A percentile compares a stretch with the other conserved stretches of the same genome.
Conservation (phyloP, 805 yeast species). For the Hanseniaspora vineae region DNA sequence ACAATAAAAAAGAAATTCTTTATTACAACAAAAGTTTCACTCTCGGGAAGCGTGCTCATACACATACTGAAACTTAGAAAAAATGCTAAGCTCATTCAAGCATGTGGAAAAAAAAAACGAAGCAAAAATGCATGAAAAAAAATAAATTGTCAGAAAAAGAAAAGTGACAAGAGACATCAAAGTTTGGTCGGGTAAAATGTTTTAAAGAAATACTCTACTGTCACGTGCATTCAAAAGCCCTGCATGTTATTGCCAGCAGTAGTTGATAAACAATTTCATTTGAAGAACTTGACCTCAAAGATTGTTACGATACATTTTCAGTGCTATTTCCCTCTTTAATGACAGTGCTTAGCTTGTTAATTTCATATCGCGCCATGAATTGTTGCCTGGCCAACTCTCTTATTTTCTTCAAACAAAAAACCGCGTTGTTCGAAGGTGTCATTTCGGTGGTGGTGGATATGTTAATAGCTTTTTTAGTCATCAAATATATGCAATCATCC, state of each 20-base stretch:
- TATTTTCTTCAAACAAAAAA: constrained; percentile 24
- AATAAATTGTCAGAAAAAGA: not conserved
- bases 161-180: not conserved
- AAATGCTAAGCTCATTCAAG: too few relatives aligned
- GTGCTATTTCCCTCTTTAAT: too few relatives aligned
- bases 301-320: too few relatives aligned
- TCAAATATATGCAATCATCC: constrained; percentile 49
- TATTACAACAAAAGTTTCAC: not conserved
- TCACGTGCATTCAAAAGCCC: not conserved
- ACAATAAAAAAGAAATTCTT: not conserved
- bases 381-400: constrained; percentile 53
- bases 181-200: too few relatives aligned
- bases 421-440: not conserved
- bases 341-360: not conserved
- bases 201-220: too few relatives aligned
- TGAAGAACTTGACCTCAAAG: too few relatives aligned
- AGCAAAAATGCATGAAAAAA: not conserved
- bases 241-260: too few relatives aligned
- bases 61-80: not conserved
- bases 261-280: too few relatives aligned
- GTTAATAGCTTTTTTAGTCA: constrained; percentile 19
- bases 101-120: too few relatives aligned
- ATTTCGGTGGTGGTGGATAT: not conserved
- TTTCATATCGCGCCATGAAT: constrained; percentile 33
- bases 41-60: too few relatives aligned